Conservation (phyloP, 768 basidiomycete species). For the Hortiboletus campestris region DNA sequence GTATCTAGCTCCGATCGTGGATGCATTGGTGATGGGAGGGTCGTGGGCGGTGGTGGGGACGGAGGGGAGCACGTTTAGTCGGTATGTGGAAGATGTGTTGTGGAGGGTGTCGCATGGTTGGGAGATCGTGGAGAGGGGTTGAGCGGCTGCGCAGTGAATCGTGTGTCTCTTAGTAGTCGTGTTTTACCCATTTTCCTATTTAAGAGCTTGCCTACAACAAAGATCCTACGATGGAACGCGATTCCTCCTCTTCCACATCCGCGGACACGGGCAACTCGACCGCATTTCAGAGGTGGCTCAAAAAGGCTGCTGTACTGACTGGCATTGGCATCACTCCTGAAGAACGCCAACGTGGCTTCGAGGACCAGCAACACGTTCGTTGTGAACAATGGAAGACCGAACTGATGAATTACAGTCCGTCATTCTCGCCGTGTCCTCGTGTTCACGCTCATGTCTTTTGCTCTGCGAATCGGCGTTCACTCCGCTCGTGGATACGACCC, state of each 20-base stretch:
- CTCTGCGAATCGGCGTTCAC: constrained; percentile 12
- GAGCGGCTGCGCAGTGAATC: background rate
- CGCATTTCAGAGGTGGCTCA: constrained; percentile 52
- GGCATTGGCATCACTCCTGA: constrained; percentile 49
- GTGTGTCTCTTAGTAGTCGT: no score
- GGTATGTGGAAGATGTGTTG: constrained; percentile 64
- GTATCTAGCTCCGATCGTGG: constrained; percentile 62
- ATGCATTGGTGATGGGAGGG: constrained; percentile 64
- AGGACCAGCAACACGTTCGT: constrained; percentile 37
- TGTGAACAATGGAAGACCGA: constrained; percentile 74
- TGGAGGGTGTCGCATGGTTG: constrained; percentile 59
- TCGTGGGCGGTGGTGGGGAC: constrained; percentile 65
- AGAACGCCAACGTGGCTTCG: constrained; percentile 37
- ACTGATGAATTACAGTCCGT: constrained; percentile 69
- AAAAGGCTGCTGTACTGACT: constrained; percentile 46
- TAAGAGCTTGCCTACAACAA: background rate
- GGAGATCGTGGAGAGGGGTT: constrained; percentile 51
- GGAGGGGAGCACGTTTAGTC: constrained; percentile 72
- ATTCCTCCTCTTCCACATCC: constrained; percentile 20
- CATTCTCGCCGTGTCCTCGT: constrained; percentile 8
- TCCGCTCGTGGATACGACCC: background rate
- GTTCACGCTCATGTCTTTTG: constrained; percentile 2
- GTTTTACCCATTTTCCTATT: constrained; percentile 14
- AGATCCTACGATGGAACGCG: constrained; percentile 29
- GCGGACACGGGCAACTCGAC: constrained; percentile 21